Base-by-base conservation (phyloP, 345 rosid species). In the Combretum micranthum region DNA sequence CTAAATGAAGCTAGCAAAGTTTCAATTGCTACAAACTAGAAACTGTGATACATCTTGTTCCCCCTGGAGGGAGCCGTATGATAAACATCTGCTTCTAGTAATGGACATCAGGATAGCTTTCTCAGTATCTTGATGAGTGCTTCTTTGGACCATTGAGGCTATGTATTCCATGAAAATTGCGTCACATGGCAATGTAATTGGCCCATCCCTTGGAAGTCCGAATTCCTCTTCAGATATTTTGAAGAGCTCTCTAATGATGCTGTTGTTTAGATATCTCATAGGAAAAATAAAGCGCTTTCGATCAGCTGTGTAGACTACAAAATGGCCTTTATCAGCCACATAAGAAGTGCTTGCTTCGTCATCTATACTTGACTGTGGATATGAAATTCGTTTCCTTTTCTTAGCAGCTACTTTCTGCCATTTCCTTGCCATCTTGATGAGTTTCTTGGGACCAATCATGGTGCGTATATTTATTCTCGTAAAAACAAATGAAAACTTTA, bases 111-210 rank as follows among this genome's bases (percentile, higher is more conserved):
- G 50, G 19, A 55, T 14, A 4, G 77, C 70, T 50, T 50, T 55
- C 66, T 64, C 69, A 20, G 59, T 32, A 8, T 73, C 69, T 46
- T 46, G 32, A 11, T 54, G 42, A 5, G 44, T 21, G 15, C 4
- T 16, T n/a, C 52, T 48, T 57, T 5, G 52, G 46, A 76, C 54
- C 60, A 69, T 44, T 11, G 52, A 56, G 26, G 59, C 22, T 15
- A 54, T n/a, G 42, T 74, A 57, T 42, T 71, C 65, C 75, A 68
- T 63, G 52, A 68, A 68, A 0, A 51, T 37, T 2, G 70, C 68
- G 45, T 73, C 73, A 53, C 76, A 71, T 12, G 77, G 73, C 32
- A 76, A 48, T 1, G 55, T 73, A 54, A 79, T 62, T 15, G 66
- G 75, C 2, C 71, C 62, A 1, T 58, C 16, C 12, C 64, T 53